phyloP scores from a whole-genome alignment of 2,329 filamentous ascomycete genomes.

The Aspergillaceae sp. region DNA sequence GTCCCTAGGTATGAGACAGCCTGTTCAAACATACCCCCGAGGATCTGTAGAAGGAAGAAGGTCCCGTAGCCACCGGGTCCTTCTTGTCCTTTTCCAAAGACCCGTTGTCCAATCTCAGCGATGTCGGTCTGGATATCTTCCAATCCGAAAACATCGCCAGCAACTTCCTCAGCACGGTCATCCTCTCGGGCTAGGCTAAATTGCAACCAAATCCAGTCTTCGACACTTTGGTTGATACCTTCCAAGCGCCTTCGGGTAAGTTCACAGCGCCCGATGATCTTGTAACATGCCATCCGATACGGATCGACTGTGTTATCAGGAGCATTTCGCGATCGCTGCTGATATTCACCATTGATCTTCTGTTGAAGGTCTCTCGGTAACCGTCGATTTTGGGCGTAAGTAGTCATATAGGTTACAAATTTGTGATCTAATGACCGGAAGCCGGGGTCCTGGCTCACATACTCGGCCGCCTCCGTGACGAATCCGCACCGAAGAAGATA shows the following conservation, averaged over 20 bases:
- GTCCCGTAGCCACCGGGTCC: constrained; percentile 74
- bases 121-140: constrained; percentile 70
- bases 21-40: constrained; percentile 89
- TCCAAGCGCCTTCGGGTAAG: constrained; percentile 50
- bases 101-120: constrained; percentile 77
- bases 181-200: constrained; percentile 56
- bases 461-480: constrained; percentile 72
- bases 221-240: constrained; percentile 50
- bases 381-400: constrained; percentile 71
- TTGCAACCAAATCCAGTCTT: constrained; percentile 61
- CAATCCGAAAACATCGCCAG: constrained; percentile 55
- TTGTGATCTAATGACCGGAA: constrained; percentile 88
- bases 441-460: constrained; percentile 69
- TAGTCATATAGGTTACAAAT: constrained; percentile 78
- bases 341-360: constrained; percentile 83
- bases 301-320: constrained; percentile 84
- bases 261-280: constrained; percentile 77
- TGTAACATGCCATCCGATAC: constrained; percentile 95
- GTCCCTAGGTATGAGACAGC: constrained; percentile 85
- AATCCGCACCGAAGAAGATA: constrained; percentile 82
- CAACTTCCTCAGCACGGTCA: constrained; percentile 52
- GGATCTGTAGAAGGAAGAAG: constrained; percentile 85
- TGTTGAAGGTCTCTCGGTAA: constrained; percentile 72
- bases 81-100: constrained; percentile 77
- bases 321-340: constrained; percentile 72